phyloP scores from a whole-genome alignment of 371 early-diverging fungal genomes.

The Mucor indicus region DNA sequence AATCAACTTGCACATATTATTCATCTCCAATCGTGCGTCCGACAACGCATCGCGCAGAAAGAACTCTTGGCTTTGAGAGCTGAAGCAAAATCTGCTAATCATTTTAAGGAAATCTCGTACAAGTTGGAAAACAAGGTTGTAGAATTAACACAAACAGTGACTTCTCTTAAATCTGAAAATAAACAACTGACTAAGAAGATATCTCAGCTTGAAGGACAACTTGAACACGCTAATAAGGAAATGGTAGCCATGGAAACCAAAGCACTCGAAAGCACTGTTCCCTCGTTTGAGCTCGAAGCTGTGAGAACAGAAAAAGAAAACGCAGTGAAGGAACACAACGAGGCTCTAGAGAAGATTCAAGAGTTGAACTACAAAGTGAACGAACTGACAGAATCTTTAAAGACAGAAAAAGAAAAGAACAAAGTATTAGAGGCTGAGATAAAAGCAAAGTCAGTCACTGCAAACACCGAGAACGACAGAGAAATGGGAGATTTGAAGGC shows the following conservation, averaged over 20 bases:
- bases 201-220: conserved; percentile 58
- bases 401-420: conserved; percentile 65
- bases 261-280: conserved; percentile 55
- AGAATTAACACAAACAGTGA: conserved; percentile 82
- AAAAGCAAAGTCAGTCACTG: neutral
- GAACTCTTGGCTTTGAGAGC: conserved; percentile 61
- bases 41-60: conserved; percentile 70
- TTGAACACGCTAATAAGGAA: conserved; percentile 49
- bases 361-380: conserved; percentile 55
- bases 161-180: conserved; percentile 66
- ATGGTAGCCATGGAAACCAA: conserved; percentile 35
- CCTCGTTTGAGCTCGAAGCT: conserved; percentile 53
- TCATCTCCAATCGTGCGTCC: conserved; percentile 77
- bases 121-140: conserved; percentile 94
- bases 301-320: conserved; percentile 44
- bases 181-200: conserved; percentile 49
- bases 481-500: conserved; percentile 29
- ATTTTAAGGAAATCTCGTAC: conserved; percentile 89
- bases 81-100: conserved; percentile 87
- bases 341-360: conserved; percentile 44
- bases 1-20: conserved; percentile 56
- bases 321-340: conserved; percentile 34
- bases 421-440: conserved; percentile 48
- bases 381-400: conserved; percentile 50
- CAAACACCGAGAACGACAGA: neutral